A percentile compares a stretch with the other conserved stretches of the same genome.
Evolutionary conservation across 1,284 basidiomycete species (phyloP).

Genomic region (Sporisorium sorghi): DNA sequence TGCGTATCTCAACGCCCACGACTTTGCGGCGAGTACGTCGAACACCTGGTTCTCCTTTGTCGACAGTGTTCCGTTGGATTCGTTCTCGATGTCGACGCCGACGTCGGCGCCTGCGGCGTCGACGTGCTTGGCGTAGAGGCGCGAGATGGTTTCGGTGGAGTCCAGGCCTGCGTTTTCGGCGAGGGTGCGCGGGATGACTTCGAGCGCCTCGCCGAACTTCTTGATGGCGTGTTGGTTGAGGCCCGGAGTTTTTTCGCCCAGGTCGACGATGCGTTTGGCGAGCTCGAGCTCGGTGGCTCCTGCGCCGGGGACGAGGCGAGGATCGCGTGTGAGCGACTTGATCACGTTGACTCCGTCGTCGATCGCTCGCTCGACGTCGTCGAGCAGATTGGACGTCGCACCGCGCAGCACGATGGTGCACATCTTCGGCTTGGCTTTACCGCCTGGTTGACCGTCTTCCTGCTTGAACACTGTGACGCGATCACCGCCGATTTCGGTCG

Average conservation of each 20-base stretch:
- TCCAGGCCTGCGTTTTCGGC: conserved; percentile 97
- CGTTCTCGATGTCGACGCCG: conserved; percentile 87
- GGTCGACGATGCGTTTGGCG: conserved; percentile 82
- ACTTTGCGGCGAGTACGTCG: conserved; percentile 87
- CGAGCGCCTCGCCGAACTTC: conserved; percentile 87
- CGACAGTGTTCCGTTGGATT: conserved; percentile 56
- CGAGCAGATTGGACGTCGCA: conserved; percentile 91
- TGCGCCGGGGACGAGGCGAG: conserved; percentile 90
- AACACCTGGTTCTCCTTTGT: conserved; percentile 56
- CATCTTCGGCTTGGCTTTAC: conserved; percentile 66
- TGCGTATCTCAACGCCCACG: conserved; percentile 87
- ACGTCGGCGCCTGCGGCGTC: conserved; percentile 72
- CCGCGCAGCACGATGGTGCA: conserved; percentile 73
- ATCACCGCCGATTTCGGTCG: conserved; percentile 95
- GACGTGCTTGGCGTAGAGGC: conserved; percentile 86
- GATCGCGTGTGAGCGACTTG: conserved; percentile 90
- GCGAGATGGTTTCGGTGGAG: conserved; percentile 89
- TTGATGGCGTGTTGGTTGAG: conserved; percentile 94
- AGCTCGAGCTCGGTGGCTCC: conserved; percentile 95
- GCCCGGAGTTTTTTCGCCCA: conserved; percentile 88
- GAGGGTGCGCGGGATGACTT: conserved; percentile 90
- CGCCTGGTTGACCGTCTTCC: conserved; percentile 69
- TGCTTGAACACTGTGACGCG: conserved; percentile 96
- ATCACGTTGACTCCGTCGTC: conserved; percentile 98
- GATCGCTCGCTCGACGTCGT: conserved; percentile 94